Evolutionary conservation across 192 early-diverging fungal species (phyloP), one percentile per base, ranked within the genome.

Genomic region (Funneliformis geosporum): DNA sequence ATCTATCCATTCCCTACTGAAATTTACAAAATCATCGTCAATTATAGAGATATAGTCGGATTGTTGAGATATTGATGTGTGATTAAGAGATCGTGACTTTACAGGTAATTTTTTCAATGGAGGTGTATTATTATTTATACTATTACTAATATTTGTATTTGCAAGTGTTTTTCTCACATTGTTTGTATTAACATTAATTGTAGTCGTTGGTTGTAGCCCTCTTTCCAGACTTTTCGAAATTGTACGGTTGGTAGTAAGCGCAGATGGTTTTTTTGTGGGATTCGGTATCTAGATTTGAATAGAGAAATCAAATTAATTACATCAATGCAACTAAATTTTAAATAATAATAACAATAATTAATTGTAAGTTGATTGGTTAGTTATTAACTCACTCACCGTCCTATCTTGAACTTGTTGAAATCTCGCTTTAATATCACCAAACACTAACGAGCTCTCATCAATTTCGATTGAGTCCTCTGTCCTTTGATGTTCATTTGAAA

Each of bases 391-490:
- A 61, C 73, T 75, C 4, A 75, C 73, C 14, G 38, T 0, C 40
- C 23, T 6, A 59, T 75, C 59, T n/a, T 61, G 14, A 59, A 11
- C 40, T 40, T 76, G 10, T 55, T 78, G 77, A 79, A 79, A 79
- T 71, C 8, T 79, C 6, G 77, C 77, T 68, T 71, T 79, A 40
- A 79, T 67, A 39, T 79, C 77, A 59, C 25, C 47, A 70, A 59
- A 79, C 9, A 11, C 25, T 40, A 79, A 60, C 12, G 47, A 2
- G 4, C 67, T 59, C 9, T 79, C 67, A 79, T 79, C 77, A 16
- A 79, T 79, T 23, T 23, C 46, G 3, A 38, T n/a, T 4, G 8
- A 28, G 60, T 69, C 40, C 8, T 42, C 12, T 60, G 23, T 47
- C 25, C 18, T 8, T 23, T 0, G 12, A 27, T 33, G 42, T 9